phyloP scores from a whole-genome alignment of 2,329 filamentous ascomycete species.

The Phyllosticta citrichinensis region DNA sequence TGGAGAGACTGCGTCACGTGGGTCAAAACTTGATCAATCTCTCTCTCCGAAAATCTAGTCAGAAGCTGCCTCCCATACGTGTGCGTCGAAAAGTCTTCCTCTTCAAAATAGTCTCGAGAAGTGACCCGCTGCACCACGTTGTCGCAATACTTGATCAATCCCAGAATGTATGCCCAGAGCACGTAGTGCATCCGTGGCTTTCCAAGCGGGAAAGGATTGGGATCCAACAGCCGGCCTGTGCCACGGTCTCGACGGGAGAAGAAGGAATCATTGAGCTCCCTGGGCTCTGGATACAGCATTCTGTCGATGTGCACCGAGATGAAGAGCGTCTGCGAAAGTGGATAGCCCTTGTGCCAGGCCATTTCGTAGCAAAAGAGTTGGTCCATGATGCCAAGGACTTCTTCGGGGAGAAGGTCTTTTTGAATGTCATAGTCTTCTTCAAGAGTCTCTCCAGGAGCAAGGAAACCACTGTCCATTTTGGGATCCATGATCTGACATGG shows the following conservation, averaged over 20 bases:
- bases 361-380: constrained; percentile 88
- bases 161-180: constrained; percentile 77
- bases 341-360: constrained; percentile 95
- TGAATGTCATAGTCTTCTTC: constrained; percentile 74
- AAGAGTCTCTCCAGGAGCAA: constrained; percentile 67
- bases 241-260: constrained; percentile 15
- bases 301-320: constrained; percentile 86
- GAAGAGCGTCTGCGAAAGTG: constrained; percentile 86
- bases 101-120: constrained; percentile 88
- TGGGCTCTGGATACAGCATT: constrained; percentile 61
- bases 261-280: constrained; percentile 52
- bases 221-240: not conserved
- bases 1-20: constrained; percentile 31
- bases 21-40: constrained; percentile 46
- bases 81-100: constrained; percentile 94
- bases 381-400: constrained; percentile 90
- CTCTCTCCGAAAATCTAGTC: constrained; percentile 47
- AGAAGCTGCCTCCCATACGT: constrained; percentile 76
- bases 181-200: constrained; percentile 40
- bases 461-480: constrained; percentile 94
- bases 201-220: constrained; percentile 30
- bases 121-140: constrained; percentile 68
- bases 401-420: constrained; percentile 57
- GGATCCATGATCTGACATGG: constrained; percentile 84
- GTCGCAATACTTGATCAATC: constrained; percentile 71